These are phyloP conservation scores for Myotisia sp. DNA, from an alignment of 2,329 filamentous ascomycete genomes.

Conservation along the genomic window DNA sequence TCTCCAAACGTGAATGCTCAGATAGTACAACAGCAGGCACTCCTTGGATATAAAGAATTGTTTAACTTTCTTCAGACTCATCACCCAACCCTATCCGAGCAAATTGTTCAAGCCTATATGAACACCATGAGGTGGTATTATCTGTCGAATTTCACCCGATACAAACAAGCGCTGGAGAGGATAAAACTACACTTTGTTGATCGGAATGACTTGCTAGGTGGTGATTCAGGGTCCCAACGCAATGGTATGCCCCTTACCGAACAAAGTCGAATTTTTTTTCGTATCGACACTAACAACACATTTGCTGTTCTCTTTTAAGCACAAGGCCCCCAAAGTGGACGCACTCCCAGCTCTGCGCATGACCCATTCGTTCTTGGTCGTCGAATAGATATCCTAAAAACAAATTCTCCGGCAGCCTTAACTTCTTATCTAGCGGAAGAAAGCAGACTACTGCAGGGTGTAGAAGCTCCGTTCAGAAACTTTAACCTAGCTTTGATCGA, in stretches of 20 bases:
- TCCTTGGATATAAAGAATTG: slow-evolving; percentile 76
- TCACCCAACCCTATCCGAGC: slow-evolving; percentile 68
- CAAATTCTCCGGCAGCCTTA: slow-evolving; percentile 57
- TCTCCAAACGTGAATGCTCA: slow-evolving; percentile 96
- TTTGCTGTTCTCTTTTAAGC: too few species aligned
- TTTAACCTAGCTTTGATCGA: slow-evolving; percentile 91
- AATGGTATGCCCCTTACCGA: slow-evolving; percentile 22
- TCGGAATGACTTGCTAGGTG: slow-evolving; percentile 66
- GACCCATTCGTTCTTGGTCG: slow-evolving; percentile 84
- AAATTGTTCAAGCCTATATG: slow-evolving; percentile 86
- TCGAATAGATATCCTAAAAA: slow-evolving; percentile 66
- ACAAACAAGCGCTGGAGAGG: slow-evolving; percentile 68
- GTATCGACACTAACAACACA: neutral
- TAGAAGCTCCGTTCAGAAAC: slow-evolving; percentile 82
- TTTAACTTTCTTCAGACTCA: slow-evolving; percentile 73
- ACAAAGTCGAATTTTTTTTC: neutral
- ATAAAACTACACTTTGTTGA: slow-evolving; percentile 72
- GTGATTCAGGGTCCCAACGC: slow-evolving; percentile 58
- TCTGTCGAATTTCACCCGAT: slow-evolving; percentile 75
- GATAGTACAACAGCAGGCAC: slow-evolving; percentile 85
- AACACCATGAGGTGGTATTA: slow-evolving; percentile 99
- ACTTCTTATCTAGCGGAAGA: slow-evolving; percentile 86
- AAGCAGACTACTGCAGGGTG: slow-evolving; percentile 68
- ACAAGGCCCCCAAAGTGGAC: slow-evolving; percentile 27
- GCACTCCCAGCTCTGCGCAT: slow-evolving; percentile 37